Evolutionary conservation across 2,329 filamentous ascomycete species (phyloP).

Genomic region (Sporothrix humicola): DNA sequence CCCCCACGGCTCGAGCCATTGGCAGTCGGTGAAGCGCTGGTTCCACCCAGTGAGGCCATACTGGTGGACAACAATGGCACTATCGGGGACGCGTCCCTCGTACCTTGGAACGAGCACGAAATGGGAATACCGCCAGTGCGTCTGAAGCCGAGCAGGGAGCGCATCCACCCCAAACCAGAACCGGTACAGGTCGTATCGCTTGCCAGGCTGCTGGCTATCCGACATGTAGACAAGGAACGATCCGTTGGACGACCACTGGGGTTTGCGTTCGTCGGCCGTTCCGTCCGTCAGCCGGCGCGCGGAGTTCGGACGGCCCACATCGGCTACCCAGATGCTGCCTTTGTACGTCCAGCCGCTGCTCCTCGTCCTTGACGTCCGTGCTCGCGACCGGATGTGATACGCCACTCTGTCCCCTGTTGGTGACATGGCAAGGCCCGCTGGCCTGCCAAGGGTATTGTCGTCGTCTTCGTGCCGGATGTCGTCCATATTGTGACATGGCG

Average conservation of each 20-base stretch:
- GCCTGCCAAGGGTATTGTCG: neutral
- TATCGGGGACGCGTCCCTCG: too few relatives aligned
- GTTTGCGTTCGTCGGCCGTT: neutral
- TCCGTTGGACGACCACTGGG: neutral
- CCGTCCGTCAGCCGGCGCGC: neutral
- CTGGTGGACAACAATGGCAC: too few relatives aligned
- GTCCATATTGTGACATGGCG: too few relatives aligned
- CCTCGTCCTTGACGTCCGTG: neutral
- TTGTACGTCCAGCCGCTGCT: neutral
- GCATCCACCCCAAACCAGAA: neutral
- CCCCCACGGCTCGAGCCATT: too few relatives aligned
- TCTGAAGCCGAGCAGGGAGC: neutral
- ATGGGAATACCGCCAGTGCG: neutral
- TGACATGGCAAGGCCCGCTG: neutral
- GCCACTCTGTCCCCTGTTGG: neutral
- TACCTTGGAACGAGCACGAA: neutral
- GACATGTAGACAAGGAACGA: neutral
- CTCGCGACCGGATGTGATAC: neutral
- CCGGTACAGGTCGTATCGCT: neutral
- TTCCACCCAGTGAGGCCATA: too few relatives aligned
- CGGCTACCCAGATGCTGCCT: neutral
- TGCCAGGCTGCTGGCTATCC: neutral
- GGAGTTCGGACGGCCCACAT: neutral
- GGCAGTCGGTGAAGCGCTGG: too few relatives aligned
- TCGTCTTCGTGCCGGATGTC: neutral